A percentile compares a stretch with the other conserved stretches of the same genome.
These are phyloP conservation scores for Trifolium dubium DNA, from an alignment of 306 rosid species.

Conservation along the genomic window DNA sequence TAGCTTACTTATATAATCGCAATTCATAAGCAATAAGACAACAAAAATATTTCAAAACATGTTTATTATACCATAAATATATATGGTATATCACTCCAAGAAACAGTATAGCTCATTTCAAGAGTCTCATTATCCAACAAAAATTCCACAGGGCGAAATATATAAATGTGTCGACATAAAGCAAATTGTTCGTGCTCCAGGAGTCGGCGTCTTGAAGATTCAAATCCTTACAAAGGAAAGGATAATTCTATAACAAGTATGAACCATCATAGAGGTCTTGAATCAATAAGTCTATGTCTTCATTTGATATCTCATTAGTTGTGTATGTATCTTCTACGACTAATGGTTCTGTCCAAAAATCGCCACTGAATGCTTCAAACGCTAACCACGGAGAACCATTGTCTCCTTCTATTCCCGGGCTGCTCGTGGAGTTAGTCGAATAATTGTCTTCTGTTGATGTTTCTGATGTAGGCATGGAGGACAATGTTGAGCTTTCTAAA, in stretches of 20 bases:
- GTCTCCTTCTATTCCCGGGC: constrained; percentile 1
- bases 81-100: too few species aligned
- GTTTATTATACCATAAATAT: too few species aligned
- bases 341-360: constrained; percentile 70
- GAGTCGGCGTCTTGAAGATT: too few species aligned
- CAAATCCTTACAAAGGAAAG: too few species aligned
- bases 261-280: constrained; percentile 25
- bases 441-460: neutral
- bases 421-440: neutral
- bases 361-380: constrained; percentile 33
- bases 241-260: neutral
- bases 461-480: neutral
- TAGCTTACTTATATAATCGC: too few species aligned
- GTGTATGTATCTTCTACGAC: constrained; percentile 29
- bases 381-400: constrained; percentile 16
- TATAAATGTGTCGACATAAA: too few species aligned
- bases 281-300: neutral
- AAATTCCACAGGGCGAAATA: too few species aligned
- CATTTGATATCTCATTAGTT: constrained; percentile 8
- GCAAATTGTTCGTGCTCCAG: too few species aligned
- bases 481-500: constrained; percentile 48
- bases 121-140: too few species aligned
- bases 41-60: too few species aligned
- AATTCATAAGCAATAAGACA: too few species aligned
- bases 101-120: too few species aligned